These are phyloP conservation scores for Zanthoxylum bungeanum DNA, from an alignment of 345 rosid genomes.

Conservation along the genomic window DNA sequence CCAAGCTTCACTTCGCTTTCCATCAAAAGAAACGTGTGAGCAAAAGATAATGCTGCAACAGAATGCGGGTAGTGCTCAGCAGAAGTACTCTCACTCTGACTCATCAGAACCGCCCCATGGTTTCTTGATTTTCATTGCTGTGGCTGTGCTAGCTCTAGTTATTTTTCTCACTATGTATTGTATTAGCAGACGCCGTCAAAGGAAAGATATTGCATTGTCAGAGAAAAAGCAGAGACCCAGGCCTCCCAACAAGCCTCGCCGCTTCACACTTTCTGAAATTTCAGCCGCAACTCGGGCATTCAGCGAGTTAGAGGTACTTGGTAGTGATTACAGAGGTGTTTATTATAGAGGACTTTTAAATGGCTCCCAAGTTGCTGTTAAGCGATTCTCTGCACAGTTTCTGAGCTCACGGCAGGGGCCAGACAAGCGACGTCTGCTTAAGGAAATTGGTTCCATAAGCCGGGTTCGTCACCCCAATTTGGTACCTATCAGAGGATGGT, in stretches of 20 bases:
- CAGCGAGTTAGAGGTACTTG: slow-evolving; percentile 10
- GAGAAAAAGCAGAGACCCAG: slow-evolving; percentile 38
- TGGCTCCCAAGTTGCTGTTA: slow-evolving; percentile 14
- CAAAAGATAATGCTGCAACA: too few relatives aligned
- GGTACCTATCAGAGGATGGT: slow-evolving; percentile 23
- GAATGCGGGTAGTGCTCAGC: slow-evolving; percentile 10
- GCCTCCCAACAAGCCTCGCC: slow-evolving; percentile 33
- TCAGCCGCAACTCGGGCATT: slow-evolving; percentile 12
- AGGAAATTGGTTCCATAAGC: too few relatives aligned
- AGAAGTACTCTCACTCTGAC: too few relatives aligned
- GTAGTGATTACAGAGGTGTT: slow-evolving; percentile 10
- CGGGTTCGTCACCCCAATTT: slow-evolving; percentile 13
- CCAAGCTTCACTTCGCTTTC: slow-evolving; percentile 14
- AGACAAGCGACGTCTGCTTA: too few relatives aligned
- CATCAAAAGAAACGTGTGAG: too few relatives aligned
- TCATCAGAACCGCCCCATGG: slow-evolving; percentile 28
- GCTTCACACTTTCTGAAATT: slow-evolving; percentile 12
- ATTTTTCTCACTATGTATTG: slow-evolving; percentile 31
- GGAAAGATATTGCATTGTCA: slow-evolving; percentile 4
- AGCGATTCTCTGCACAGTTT: slow-evolving; percentile 21
- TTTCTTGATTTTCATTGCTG: slow-evolving; percentile 37
- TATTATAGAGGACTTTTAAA: slow-evolving; percentile 21
- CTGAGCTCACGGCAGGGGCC: too few relatives aligned
- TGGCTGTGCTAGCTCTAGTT: slow-evolving; percentile 29
- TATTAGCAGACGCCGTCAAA: slow-evolving; percentile 21